Evolutionary conservation across 768 basidiomycete species (phyloP).

Genomic region (Filobasidium wieringae): DNA sequence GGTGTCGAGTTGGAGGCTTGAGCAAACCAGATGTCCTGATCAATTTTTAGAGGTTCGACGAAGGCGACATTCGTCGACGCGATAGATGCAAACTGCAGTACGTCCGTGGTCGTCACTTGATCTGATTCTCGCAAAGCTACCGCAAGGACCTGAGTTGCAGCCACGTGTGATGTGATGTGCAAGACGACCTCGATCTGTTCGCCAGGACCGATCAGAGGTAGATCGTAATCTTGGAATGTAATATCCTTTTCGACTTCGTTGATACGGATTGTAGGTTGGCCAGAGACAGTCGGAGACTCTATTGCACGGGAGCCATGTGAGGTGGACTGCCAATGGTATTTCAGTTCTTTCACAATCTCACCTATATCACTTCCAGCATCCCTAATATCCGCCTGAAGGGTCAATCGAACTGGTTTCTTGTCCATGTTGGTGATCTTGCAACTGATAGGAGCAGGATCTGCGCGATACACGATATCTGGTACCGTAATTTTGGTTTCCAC

Average conservation of each 20-base stretch:
- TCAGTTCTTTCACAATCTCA: neutral
- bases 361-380: neutral
- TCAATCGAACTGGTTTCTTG: neutral
- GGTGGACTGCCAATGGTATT: neutral
- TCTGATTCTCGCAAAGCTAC: slow-evolving; percentile 47
- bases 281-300: slow-evolving; percentile 1
- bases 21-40: neutral
- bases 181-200: neutral
- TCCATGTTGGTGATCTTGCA: neutral
- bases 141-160: slow-evolving; percentile 51
- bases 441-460: neutral
- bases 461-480: neutral
- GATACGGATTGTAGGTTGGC: slow-evolving; percentile 4
- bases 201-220: neutral
- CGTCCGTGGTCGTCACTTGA: neutral
- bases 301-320: neutral
- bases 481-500: neutral
- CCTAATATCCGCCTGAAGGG: neutral
- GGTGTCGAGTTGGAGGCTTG: too few species aligned
- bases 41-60: neutral
- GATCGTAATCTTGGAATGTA: slow-evolving; percentile 45
- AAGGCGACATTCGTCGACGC: neutral
- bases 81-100: neutral
- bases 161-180: slow-evolving; percentile 48
- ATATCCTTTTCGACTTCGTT: slow-evolving; percentile 46